Conservation (phyloP, 1,284 basidiomycete genomes). For the Puccinia hordei region DNA sequence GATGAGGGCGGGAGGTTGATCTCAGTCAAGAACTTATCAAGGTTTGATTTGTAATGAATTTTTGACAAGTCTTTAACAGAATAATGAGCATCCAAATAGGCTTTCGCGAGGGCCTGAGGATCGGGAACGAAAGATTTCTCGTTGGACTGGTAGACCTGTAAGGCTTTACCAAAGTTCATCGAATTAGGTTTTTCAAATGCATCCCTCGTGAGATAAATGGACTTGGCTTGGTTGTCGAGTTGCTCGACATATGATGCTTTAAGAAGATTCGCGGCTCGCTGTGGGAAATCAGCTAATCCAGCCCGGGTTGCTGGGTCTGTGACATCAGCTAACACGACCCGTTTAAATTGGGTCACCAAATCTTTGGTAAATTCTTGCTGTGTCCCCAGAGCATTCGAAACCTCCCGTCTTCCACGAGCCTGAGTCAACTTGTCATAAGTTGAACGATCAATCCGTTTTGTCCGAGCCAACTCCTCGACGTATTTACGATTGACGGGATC, state of each 20-base stretch:
- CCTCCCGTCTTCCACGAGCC: no score
- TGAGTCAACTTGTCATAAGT: background rate
- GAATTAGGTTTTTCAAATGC: background rate
- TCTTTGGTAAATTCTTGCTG: background rate
- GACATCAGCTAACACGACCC: no score
- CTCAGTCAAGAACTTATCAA: conserved; percentile 2
- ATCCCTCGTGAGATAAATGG: background rate
- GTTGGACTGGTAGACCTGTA: background rate
- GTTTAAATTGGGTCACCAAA: no score
- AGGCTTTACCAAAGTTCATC: background rate
- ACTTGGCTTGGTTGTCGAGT: background rate
- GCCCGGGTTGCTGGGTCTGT: no score
- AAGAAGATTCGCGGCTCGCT: background rate
- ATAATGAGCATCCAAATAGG: conserved; percentile 2
- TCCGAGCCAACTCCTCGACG: background rate
- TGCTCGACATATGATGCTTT: background rate
- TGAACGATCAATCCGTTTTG: background rate
- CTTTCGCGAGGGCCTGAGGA: background rate
- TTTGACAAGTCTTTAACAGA: background rate
- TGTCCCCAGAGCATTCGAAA: background rate
- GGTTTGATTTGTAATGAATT: background rate
- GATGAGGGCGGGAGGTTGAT: background rate
- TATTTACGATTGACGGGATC: background rate
- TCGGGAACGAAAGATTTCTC: background rate
- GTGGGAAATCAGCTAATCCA: background rate